These are phyloP conservation scores for Ciborinia camelliae DNA, from an alignment of 2,329 filamentous ascomycete species.

Conservation along the genomic window DNA sequence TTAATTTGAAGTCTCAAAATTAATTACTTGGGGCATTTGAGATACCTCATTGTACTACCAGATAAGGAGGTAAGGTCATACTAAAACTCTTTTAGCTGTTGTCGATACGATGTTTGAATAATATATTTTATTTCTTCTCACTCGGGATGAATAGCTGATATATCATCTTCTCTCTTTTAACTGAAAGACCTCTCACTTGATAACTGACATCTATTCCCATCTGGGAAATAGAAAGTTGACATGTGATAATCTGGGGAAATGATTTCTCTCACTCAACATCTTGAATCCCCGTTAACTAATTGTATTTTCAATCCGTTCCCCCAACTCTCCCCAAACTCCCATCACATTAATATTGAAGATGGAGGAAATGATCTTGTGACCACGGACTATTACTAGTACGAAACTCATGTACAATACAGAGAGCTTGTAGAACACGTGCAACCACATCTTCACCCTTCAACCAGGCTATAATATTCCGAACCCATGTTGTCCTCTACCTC, in stretches of 20 bases:
- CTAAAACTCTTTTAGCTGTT: not conserved
- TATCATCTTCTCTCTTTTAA: not conserved
- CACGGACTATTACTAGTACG: no score
- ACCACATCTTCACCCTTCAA: not conserved
- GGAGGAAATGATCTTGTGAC: conserved; percentile 1
- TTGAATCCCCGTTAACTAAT: not conserved
- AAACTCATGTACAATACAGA: not conserved
- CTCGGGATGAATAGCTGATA: not conserved
- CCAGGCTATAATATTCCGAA: conserved; percentile 1
- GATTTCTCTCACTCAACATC: not conserved
- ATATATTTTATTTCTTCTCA: conserved; percentile 1
- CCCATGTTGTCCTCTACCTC: not conserved
- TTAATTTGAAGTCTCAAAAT: no score
- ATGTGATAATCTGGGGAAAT: conserved; percentile 7
- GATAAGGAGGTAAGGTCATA: not conserved
- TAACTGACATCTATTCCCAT: not conserved
- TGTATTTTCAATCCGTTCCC: not conserved
- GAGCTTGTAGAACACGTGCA: not conserved
- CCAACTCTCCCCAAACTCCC: not conserved
- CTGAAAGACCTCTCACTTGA: not conserved
- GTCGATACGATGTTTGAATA: not conserved
- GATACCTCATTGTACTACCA: not conserved
- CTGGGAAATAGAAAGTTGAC: not conserved
- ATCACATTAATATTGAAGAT: not conserved
- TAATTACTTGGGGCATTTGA: not conserved